phyloP scores from a whole-genome alignment of 768 basidiomycete species.

The Clitopilus passeckerianus region DNA sequence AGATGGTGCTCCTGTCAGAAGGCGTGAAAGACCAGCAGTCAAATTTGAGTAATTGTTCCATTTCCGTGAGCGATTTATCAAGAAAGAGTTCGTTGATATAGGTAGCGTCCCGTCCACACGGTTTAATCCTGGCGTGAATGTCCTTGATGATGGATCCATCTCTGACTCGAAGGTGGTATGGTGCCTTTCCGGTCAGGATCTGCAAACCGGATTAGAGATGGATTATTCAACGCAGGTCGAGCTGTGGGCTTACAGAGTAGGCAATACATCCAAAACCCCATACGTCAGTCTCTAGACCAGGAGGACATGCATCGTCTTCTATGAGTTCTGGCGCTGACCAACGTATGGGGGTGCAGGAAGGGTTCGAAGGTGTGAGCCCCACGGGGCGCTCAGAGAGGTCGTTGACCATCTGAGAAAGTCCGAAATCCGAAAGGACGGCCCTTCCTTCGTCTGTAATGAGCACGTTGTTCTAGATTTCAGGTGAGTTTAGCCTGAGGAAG shows the following conservation, averaged over 20 bases:
- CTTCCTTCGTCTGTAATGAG: constrained; percentile 27
- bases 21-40: neutral
- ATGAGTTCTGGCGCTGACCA: constrained; percentile 27
- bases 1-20: neutral
- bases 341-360: constrained; percentile 16
- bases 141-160: constrained; percentile 16
- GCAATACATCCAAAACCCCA: constrained; percentile 26
- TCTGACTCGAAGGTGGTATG: constrained; percentile 15
- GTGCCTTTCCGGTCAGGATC: constrained; percentile 19
- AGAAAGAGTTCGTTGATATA: constrained; percentile 2
- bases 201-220: neutral
- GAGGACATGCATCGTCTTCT: neutral
- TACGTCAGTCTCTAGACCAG: constrained; percentile 18
- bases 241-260: constrained; percentile 19
- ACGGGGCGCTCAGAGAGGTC: constrained; percentile 16
- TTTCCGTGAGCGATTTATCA: neutral
- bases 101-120: constrained; percentile 8
- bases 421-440: constrained; percentile 25
- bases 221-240: neutral
- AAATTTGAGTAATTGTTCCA: neutral
- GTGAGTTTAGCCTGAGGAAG: neutral
- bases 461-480: constrained; percentile 24
- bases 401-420: constrained; percentile 24
- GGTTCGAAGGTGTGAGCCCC: constrained; percentile 16
- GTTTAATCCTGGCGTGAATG: constrained; percentile 15